Percentiles rank a stretch among this genome's conserved stretches.
Conservation (phyloP, 306 rosid genomes). For the Vigna radiata region DNA sequence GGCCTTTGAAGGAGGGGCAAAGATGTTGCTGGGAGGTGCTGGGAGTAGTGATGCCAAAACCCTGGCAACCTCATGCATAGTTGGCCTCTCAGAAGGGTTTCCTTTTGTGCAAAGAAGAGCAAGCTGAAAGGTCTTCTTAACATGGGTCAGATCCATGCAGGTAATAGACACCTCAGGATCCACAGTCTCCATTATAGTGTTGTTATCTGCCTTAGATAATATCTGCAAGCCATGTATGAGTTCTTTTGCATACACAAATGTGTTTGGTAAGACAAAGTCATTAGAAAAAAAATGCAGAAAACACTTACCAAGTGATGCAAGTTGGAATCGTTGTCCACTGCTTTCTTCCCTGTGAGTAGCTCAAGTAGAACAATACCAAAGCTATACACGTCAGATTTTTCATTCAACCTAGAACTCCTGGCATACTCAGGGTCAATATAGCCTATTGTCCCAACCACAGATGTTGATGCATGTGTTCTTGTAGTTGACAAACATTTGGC, state of each 20-base stretch:
- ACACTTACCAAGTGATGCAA: constrained; percentile 2
- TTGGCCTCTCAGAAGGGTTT: constrained; percentile 29
- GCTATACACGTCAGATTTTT: constrained; percentile 32
- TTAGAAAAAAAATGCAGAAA: neutral
- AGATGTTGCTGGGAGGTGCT: neutral
- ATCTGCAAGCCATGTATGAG: constrained; percentile 1
- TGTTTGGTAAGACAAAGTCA: neutral
- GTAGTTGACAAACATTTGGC: constrained; percentile 25
- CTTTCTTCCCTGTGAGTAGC: constrained; percentile 24
- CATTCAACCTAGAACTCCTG: constrained; percentile 27
- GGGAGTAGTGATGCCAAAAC: constrained; percentile 29
- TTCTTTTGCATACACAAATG: neutral
- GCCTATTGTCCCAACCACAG: constrained; percentile 24
- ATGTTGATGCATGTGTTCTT: constrained; percentile 18
- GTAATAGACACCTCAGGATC: constrained; percentile 28
- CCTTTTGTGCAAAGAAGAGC: constrained; percentile 22
- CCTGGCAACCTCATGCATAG: constrained; percentile 31
- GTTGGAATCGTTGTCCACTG: constrained; percentile 23
- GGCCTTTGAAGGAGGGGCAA: constrained; percentile 12
- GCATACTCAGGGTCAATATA: constrained; percentile 33
- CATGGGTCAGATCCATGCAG: constrained; percentile 7
- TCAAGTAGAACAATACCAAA: constrained; percentile 32
- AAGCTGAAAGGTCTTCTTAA: constrained; percentile 32
- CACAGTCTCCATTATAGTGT: constrained; percentile 30
- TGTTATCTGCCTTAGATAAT: constrained; percentile 28